phyloP scores from a whole-genome alignment of 352 stramenopile genomes.

The Phytophthora meadii region DNA sequence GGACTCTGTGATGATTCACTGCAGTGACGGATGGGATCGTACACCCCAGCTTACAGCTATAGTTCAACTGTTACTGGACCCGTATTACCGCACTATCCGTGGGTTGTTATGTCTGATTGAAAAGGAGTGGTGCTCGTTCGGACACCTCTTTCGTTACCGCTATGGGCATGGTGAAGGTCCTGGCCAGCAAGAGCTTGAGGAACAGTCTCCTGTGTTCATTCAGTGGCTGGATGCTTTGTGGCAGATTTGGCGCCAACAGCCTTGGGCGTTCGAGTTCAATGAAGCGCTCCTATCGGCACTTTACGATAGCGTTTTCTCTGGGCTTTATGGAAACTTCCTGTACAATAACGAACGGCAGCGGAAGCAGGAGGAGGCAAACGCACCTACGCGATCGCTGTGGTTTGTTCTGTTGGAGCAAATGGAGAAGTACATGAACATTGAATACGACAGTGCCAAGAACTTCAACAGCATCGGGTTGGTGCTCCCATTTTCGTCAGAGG shows the following conservation, averaged over 20 bases:
- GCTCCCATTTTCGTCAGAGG: slow-evolving; percentile 81
- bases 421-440: slow-evolving; percentile 80
- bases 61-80: slow-evolving; percentile 97
- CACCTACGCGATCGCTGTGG: slow-evolving; percentile 79
- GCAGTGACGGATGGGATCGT: slow-evolving; percentile 99
- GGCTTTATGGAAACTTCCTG: slow-evolving; percentile 97
- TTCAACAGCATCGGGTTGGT: slow-evolving; percentile 87
- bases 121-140: slow-evolving; percentile 99
- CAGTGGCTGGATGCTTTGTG: slow-evolving; percentile 99
- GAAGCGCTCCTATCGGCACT: slow-evolving; percentile 91
- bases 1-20: slow-evolving; percentile 98
- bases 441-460: slow-evolving; percentile 87
- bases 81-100: slow-evolving; percentile 97
- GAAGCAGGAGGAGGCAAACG: slow-evolving; percentile 63
- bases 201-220: slow-evolving; percentile 98
- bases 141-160: slow-evolving; percentile 98
- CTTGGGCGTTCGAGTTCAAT: slow-evolving; percentile 99
- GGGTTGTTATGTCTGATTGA: slow-evolving; percentile 97
- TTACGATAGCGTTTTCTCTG: slow-evolving; percentile 97
- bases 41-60: slow-evolving; percentile 96
- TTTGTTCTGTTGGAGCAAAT: slow-evolving; percentile 61
- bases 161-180: slow-evolving; percentile 95
- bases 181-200: slow-evolving; percentile 94
- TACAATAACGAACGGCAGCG: slow-evolving; percentile 95
- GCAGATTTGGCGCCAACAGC: slow-evolving; percentile 97